Base-by-base conservation (phyloP, 805 yeast genomes). In the Lipomyces sp. region DNA sequence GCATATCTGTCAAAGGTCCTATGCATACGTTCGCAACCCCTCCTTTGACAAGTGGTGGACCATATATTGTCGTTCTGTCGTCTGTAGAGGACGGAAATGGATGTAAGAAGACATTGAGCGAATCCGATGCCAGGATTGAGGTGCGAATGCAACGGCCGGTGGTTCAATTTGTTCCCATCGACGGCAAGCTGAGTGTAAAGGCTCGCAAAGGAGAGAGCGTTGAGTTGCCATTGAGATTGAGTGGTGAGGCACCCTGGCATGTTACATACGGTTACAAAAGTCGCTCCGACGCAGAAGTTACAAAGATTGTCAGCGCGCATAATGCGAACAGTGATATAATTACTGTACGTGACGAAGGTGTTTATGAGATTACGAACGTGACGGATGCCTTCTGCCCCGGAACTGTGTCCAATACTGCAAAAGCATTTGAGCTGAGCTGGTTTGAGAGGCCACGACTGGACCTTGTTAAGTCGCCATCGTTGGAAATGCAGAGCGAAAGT, bases 51-150 rank as follows among this genome's bases (percentile, higher is more conserved):
- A 78, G 80, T 30, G 97, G 97, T 29, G 97, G 97, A 3, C 82
- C 84, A n/a, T 92, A 86, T 75, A 83, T 84, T 33, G 77, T 94
- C 0, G 81, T 86, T 1, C 75, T 95, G 67, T 82, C 85, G 1
- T 83, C 90, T 10, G 85, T 90, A 2, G 83, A 82, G 30, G 99
- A 95, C 75, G 82, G 85, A n/a, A 85, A 90, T 10, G 87, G 87
- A 0, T 95, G 99, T 78, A 82, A 83, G 29, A 94, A 90, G n/a
- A 86, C 85, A 11, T 78, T 90, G 64, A 84, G 86, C 57, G 86
- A 84, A 24, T 84, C 84, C 30, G 93, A 90, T 69, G 86, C 86
- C 15, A 82, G 78, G 33, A 80, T 95, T n/a, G 81, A 82, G 37
- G 92, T 92, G 1, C 85, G 93, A 72, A 80, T 86, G 60, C 90